phyloP scores from a whole-genome alignment of 495 filamentous ascomycete genomes.

The Neurospora sp. region DNA sequence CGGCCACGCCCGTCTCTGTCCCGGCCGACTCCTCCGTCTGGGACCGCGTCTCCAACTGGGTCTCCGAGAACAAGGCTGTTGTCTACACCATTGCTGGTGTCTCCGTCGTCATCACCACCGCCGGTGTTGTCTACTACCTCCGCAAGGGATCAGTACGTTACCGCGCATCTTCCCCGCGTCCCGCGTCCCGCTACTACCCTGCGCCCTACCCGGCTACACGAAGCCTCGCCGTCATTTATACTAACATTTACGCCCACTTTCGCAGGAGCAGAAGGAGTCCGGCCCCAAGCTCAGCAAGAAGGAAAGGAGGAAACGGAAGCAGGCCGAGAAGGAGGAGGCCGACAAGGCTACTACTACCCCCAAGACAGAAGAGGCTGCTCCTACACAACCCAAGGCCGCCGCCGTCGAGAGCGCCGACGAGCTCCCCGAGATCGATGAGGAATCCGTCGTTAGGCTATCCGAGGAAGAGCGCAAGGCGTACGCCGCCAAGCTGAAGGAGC shows the following conservation, averaged over 20 bases:
- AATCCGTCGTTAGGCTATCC: conserved; percentile 56
- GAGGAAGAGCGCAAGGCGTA: conserved; percentile 71
- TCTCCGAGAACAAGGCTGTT: conserved; percentile 84
- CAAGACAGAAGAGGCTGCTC: conserved; percentile 11
- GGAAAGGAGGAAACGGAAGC: conserved; percentile 57
- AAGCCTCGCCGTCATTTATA: neutral
- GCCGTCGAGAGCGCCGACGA: conserved; percentile 61
- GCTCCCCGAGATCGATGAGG: conserved; percentile 77
- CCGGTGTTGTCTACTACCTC: conserved; percentile 86
- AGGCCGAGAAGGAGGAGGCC: conserved; percentile 52
- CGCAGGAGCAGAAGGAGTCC: conserved; percentile 20
- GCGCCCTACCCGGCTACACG: neutral
- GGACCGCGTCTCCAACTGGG: conserved; percentile 86
- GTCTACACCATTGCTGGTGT: conserved; percentile 95
- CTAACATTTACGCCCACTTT: neutral
- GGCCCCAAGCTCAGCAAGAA: conserved; percentile 40
- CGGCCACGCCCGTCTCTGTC: conserved; percentile 24
- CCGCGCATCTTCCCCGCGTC: neutral
- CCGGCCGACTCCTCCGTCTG: conserved; percentile 58
- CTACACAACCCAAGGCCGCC: conserved; percentile 32
- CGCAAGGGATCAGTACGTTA: conserved; percentile 35
- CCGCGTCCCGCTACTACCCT: neutral
- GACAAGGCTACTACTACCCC: conserved; percentile 21
- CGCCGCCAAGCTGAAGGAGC: conserved; percentile 82
- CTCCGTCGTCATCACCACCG: conserved; percentile 79